Conservation (phyloP, 192 early-diverging fungal genomes). For the Umbelopsis ramanniana region DNA sequence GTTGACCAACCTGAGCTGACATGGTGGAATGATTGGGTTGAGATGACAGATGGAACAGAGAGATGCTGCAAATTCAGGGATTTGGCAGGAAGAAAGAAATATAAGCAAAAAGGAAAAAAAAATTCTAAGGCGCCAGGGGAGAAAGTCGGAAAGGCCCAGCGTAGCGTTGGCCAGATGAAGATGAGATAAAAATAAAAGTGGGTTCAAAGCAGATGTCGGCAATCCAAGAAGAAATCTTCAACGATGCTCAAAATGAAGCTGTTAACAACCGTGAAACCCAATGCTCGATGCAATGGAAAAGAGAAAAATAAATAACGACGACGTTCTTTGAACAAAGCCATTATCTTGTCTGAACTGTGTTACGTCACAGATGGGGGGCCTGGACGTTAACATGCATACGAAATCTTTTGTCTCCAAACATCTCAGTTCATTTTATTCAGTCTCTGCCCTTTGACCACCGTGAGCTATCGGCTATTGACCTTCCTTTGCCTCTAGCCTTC, state of each 20-base stretch:
- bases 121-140: background rate
- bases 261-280: background rate
- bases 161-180: too few relatives aligned
- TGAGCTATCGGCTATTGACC: too few relatives aligned
- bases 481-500: too few relatives aligned
- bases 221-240: too few relatives aligned
- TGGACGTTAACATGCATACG: background rate
- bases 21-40: background rate
- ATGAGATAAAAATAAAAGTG: too few relatives aligned
- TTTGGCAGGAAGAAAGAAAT: background rate
- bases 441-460: too few relatives aligned
- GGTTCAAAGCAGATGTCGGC: too few relatives aligned
- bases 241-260: background rate
- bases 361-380: slow-evolving; percentile 3
- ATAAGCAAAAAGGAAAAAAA: background rate
- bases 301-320: background rate
- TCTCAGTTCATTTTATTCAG: too few relatives aligned
- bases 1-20: slow-evolving; percentile 20
- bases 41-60: slow-evolving; percentile 3
- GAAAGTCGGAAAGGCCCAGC: background rate
- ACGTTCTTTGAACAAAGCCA: background rate
- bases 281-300: background rate
- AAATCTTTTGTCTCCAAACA: background rate
- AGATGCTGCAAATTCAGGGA: background rate
- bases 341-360: background rate